Base-by-base conservation (phyloP, 208 protist species). In the Phytomonas serpens region DNA sequence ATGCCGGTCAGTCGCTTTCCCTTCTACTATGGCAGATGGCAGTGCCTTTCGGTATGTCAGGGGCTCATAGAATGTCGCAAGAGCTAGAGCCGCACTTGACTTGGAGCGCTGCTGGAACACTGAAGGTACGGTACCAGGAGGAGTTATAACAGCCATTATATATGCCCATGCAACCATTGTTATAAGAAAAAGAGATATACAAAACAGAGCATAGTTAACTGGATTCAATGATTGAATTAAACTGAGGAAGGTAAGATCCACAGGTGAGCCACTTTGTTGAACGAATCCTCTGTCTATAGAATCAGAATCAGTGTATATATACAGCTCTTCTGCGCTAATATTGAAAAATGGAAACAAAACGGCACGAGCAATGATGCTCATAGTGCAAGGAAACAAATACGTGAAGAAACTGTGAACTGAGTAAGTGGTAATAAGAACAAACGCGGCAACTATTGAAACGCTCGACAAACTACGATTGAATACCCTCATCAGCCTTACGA, bases 141-240 rank as follows among this genome's bases (percentile, higher is more conserved):
- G 73, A 3, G 83, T 81, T 3, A 82, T 65, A 6, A 89, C 80
- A n/a, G 88, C 91, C 76, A 83, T 83, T 13, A 83, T 42, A 74
- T 94, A 96, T 37, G 91, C 77, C 89, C 88, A 96, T 19, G 74
- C 61, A 3, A 80, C 72, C 78, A 96, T 86, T 42, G 75, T 32
- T 33, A 92, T 69, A 33, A 96, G 68, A 27, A 90, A 37, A 27
- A 85, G 14, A 32, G 87, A 91, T 30, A 86, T 70, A 30, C 75
- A 61, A 64, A 94, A 90, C 29, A 90, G 73, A 38, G 79, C 67
- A 84, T 86, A 95, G 23, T 76, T 81, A 73, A 72, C 81, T 47
- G 51, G 16, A 4, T 34, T 77, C 40, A 85, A 76, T 37, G 64
- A 73, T 3, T 64, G 72, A 63, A 71, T 40, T 68, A 30, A 63